These are phyloP conservation scores for Neofusicoccum cordaticola DNA, from an alignment of 2,329 filamentous ascomycete species.

Conservation along the genomic window DNA sequence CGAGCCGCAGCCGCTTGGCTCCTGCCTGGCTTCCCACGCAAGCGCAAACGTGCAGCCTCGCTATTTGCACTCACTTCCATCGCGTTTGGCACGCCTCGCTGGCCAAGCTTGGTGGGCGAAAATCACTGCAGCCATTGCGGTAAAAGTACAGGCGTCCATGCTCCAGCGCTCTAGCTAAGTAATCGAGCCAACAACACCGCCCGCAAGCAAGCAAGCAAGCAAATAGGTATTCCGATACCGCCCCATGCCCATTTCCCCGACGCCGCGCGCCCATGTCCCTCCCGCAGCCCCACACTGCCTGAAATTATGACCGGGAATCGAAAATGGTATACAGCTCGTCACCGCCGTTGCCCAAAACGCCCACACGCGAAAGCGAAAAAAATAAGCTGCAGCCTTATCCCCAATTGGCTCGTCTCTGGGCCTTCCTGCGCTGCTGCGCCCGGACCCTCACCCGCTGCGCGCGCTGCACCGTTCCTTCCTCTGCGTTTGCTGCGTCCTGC, in stretches of 20 bases:
- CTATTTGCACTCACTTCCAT: constrained; percentile 1
- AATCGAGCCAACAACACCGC: constrained; percentile 11
- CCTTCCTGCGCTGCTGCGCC: constrained; percentile 31
- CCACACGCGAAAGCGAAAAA: background rate
- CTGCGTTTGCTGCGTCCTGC: constrained; percentile 22
- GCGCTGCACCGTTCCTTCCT: constrained; percentile 19
- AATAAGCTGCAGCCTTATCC: background rate
- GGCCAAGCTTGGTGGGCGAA: background rate
- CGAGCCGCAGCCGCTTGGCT: constrained; percentile 11
- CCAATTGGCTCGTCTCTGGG: constrained; percentile 21
- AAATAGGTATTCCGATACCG: constrained; percentile 10
- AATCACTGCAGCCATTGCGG: constrained; percentile 14
- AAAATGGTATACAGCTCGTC: constrained; percentile 19
- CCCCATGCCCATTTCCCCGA: background rate
- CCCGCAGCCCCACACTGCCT: background rate
- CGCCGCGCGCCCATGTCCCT: constrained; percentile 5
- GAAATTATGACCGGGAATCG: constrained; percentile 9
- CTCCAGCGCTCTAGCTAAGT: constrained; percentile 12
- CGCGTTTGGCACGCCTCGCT: background rate
- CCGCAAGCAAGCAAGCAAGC: background rate
- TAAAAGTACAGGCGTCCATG: constrained; percentile 15
- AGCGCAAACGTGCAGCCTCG: constrained; percentile 4
- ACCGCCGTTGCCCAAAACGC: constrained; percentile 2
- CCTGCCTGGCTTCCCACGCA: background rate
- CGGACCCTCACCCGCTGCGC: constrained; percentile 24